Evolutionary conservation across 495 filamentous ascomycete species (phyloP).

Genomic region (Penicillium fimorum): DNA sequence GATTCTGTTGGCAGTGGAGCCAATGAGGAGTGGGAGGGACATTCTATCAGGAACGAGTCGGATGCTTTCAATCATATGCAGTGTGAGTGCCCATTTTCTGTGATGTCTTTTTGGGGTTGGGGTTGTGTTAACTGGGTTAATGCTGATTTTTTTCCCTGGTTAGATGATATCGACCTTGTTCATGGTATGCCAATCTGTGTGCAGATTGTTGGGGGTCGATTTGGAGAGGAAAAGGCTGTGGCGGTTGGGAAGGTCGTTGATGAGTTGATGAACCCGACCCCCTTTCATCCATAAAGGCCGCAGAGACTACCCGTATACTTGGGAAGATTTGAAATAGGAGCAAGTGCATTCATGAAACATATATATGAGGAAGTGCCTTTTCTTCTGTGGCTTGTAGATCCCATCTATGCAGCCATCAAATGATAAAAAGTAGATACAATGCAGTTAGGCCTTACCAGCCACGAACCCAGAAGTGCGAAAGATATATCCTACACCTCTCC

Average conservation of each 20-base stretch:
- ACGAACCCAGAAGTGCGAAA: not conserved
- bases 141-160: conserved; percentile 1
- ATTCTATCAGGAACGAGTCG: conserved; percentile 36
- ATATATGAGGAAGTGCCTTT: conserved; percentile 1
- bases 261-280: conserved; percentile 23
- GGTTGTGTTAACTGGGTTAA: not conserved
- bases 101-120: not conserved
- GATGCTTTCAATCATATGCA: conserved; percentile 41
- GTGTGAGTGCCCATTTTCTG: conserved; percentile 27
- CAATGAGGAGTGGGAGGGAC: conserved; percentile 27
- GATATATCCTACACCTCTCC: conserved; percentile 1
- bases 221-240: conserved; percentile 46
- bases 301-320: not conserved
- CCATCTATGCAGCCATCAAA: conserved; percentile 8
- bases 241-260: conserved; percentile 42
- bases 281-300: conserved; percentile 13
- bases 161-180: conserved; percentile 43
- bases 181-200: conserved; percentile 52
- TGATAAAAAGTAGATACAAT: conserved; percentile 13
- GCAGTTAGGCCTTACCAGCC: conserved; percentile 20
- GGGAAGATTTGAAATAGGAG: not conserved
- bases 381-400: not conserved
- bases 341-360: conserved; percentile 2
- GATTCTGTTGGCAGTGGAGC: conserved; percentile 19
- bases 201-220: conserved; percentile 51